Evolutionary conservation across 1,284 basidiomycete species (phyloP).

Genomic region (Malassezia nana): DNA sequence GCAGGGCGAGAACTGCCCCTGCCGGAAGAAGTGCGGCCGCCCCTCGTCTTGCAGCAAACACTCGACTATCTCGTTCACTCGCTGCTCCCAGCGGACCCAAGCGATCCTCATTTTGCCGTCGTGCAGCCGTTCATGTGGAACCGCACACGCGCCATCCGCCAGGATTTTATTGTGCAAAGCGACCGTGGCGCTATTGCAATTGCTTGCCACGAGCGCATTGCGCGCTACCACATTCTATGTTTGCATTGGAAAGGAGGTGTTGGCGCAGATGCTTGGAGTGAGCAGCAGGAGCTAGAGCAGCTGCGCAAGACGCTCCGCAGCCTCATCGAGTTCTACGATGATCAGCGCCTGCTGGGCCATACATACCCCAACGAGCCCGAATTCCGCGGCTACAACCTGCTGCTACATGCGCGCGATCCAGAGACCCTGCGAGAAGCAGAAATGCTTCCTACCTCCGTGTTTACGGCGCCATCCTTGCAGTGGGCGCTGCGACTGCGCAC

Average conservation of each 20-base stretch:
- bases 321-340: constrained; percentile 85
- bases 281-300: constrained; percentile 73
- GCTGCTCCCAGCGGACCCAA: constrained; percentile 58
- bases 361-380: constrained; percentile 76
- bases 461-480: constrained; percentile 65
- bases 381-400: constrained; percentile 86
- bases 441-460: constrained; percentile 64
- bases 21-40: constrained; percentile 84
- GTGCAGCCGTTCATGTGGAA: constrained; percentile 83
- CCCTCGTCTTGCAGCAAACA: constrained; percentile 67
- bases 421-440: constrained; percentile 62
- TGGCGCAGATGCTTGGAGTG: constrained; percentile 57
- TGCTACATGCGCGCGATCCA: constrained; percentile 78
- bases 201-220: constrained; percentile 83
- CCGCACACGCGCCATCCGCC: constrained; percentile 76
- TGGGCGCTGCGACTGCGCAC: constrained; percentile 69
- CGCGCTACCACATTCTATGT: constrained; percentile 81
- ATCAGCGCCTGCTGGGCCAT: constrained; percentile 58
- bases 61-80: constrained; percentile 83
- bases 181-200: constrained; percentile 67
- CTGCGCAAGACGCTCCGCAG: constrained; percentile 76
- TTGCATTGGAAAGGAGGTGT: constrained; percentile 56
- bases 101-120: constrained; percentile 55
- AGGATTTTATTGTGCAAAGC: constrained; percentile 89
- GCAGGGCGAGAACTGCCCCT: constrained; percentile 76